Evolutionary conservation across 257 asterid species (phyloP).

Genomic region (Parsonsia alboflavescens): DNA sequence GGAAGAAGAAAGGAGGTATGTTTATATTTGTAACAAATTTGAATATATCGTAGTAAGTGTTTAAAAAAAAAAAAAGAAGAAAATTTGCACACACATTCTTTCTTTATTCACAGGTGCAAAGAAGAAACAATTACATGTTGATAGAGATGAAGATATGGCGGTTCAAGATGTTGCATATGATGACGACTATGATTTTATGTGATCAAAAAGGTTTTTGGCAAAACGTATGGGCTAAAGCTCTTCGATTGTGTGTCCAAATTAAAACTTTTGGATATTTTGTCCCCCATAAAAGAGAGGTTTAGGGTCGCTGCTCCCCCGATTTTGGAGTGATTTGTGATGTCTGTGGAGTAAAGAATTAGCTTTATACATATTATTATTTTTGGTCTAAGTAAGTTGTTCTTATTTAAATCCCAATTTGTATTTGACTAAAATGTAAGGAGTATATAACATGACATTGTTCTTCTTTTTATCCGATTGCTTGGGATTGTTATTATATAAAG

Average conservation of each 20-base stretch:
- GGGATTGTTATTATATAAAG: no score
- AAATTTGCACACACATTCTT: no score
- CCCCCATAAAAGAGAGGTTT: slow-evolving; percentile 6
- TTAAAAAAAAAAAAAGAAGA: no score
- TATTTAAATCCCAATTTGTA: not conserved
- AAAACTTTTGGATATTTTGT: slow-evolving; percentile 5
- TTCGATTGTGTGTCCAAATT: not conserved
- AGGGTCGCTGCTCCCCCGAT: slow-evolving; percentile 29
- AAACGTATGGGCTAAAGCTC: slow-evolving; percentile 2
- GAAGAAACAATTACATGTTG: slow-evolving; percentile 79
- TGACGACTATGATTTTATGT: slow-evolving; percentile 92
- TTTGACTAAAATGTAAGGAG: not conserved
- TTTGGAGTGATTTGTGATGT: slow-evolving; percentile 33
- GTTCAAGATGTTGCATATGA: slow-evolving; percentile 38
- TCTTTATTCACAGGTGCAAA: slow-evolving; percentile 52
- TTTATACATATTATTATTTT: not conserved
- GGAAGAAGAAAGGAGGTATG: slow-evolving; percentile 85
- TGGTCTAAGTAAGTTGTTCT: not conserved
- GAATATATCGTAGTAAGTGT: not conserved
- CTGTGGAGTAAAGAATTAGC: slow-evolving; percentile 18
- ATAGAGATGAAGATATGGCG: slow-evolving; percentile 58
- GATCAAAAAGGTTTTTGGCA: slow-evolving; percentile 22
- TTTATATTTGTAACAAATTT: not conserved
- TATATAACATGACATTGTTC: no score
- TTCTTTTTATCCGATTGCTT: no score